Conservation (phyloP, 2,329 filamentous ascomycete species). For the Sarocladiaceae sp. region DNA sequence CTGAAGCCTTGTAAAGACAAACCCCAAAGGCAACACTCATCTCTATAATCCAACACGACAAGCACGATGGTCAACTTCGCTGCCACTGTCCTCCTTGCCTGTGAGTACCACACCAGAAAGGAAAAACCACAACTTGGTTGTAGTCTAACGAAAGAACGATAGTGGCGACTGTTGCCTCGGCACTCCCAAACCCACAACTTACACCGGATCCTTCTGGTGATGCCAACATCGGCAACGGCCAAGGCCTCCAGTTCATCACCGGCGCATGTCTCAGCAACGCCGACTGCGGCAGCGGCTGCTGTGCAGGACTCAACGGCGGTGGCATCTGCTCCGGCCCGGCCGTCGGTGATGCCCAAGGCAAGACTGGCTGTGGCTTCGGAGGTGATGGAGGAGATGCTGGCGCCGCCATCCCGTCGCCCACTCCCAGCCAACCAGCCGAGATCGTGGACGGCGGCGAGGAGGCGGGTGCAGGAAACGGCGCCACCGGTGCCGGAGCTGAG, state of each 20-base stretch:
- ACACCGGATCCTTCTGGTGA: constrained; percentile 16
- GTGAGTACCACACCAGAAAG: neutral
- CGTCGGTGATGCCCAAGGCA: constrained; percentile 19
- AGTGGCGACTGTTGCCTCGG: constrained; percentile 8
- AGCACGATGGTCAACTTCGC: neutral
- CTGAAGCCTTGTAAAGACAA: no score
- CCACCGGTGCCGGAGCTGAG: constrained; percentile 15
- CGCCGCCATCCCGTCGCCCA: neutral
- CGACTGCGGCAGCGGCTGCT: constrained; percentile 19
- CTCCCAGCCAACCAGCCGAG: neutral
- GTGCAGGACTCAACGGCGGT: constrained; percentile 17
- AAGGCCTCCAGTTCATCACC: constrained; percentile 20
- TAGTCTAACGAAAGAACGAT: neutral
- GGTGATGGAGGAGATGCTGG: neutral
- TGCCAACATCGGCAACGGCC: constrained; percentile 14
- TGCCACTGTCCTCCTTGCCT: neutral
- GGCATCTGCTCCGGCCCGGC: constrained; percentile 20
- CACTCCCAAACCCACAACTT: constrained; percentile 11
- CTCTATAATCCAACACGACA: neutral
- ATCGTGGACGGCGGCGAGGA: neutral
- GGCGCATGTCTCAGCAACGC: constrained; percentile 18
- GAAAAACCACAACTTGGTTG: neutral
- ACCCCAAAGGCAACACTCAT: neutral
- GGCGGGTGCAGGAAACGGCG: neutral
- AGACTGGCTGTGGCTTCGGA: constrained; percentile 20